Evolutionary conservation across 345 rosid species (phyloP).

Genomic region (Trapa bicornis): DNA sequence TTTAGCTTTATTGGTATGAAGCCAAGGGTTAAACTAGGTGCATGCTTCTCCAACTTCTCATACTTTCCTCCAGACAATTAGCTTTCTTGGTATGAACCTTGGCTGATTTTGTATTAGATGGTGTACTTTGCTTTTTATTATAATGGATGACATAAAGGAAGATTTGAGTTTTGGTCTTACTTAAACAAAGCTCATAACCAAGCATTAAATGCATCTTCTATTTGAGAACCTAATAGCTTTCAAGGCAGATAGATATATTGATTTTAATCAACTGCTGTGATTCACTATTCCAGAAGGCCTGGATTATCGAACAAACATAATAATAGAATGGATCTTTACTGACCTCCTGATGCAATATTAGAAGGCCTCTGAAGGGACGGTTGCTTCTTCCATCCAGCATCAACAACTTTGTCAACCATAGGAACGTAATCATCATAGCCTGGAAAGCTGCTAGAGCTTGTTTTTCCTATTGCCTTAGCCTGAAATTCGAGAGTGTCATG

Average conservation of each 20-base stretch:
- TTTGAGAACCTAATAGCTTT: background rate
- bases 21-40: background rate
- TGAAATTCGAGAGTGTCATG: conserved; percentile 15
- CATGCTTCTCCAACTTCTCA: background rate
- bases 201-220: background rate
- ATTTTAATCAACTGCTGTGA: background rate
- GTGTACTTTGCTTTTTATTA: background rate
- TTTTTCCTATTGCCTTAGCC: conserved; percentile 61
- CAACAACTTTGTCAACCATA: conserved; percentile 96
- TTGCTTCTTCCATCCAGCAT: conserved; percentile 76
- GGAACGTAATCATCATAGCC: conserved; percentile 99
- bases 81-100: background rate
- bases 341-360: conserved; percentile 46
- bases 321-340: background rate
- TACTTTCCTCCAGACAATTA: background rate
- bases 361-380: conserved; percentile 25
- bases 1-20: background rate
- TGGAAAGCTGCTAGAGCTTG: conserved; percentile 49
- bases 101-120: background rate
- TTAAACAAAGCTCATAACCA: background rate
- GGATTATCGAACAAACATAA: background rate
- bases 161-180: background rate
- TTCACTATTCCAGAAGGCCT: background rate
- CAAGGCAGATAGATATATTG: background rate
- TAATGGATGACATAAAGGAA: background rate